Base-by-base conservation (phyloP, 768 basidiomycete species). In the Heimioporus sp. region DNA sequence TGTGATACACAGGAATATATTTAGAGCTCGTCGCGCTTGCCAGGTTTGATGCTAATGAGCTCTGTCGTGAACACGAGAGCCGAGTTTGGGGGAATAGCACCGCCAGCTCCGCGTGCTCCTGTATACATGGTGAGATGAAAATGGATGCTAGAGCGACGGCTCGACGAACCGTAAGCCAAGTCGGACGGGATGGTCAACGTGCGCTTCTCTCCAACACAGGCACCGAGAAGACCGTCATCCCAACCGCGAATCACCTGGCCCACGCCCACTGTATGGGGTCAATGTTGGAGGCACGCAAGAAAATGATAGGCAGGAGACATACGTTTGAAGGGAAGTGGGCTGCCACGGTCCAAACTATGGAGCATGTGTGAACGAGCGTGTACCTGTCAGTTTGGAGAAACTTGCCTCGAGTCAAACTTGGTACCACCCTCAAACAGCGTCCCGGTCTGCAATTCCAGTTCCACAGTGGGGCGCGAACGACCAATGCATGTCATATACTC, bases 371-470 rank as follows among this genome's bases (percentile, higher is more conserved):
- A 15, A 41, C n/a, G 24, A 28, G 7, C 24, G 24, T 10, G 21
- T 40, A 17, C 24, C 5, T 20, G 45, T 28, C 34, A 49, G n/a
- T 32, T 24, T n/a, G 13, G 6, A 20, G 1, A 28, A 36, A 61
- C 78, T 8, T 61, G 87, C 81, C 91, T 93, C 10, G 92, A 94
- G 70, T 98, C 94, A 61, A 98, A 98, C 66, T 94, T 88, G 52
- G 79, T 79, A 9, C 92, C 92, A 46, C 77, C 83, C 10, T 79
- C 70, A 59, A 84, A 84, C 46, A 98, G 70, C 10, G 80, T 95
- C 4, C 94, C 95, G 5, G 90, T 95, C 58, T 55, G 44, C 35
- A 47, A 42, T 12, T 43, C 3, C 41, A 10, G 36, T 10, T 46
- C 51, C 41, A 44, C 21, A 20, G n/a, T 11, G n/a, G 45, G 47